Base-by-base conservation (phyloP, 148 eudicot species). In the Camellia sinensis region DNA sequence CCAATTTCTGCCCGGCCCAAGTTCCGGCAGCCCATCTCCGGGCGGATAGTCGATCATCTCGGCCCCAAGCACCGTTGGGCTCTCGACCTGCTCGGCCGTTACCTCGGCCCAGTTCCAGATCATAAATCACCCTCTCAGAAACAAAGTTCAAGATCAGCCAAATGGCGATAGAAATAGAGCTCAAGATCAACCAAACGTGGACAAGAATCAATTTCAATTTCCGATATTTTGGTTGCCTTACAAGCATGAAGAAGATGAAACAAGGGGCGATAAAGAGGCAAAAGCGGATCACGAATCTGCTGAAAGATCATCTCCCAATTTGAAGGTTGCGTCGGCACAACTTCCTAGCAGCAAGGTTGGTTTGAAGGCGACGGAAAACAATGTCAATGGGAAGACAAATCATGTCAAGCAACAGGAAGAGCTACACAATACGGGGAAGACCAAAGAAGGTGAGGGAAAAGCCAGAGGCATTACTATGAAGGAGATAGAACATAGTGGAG, bases 161-260 rank as follows among this genome's bases (percentile, higher is more conserved):
- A 80, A 81, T 4, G 85, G 80, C 1, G 37, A 29, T 29, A 29
- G 1, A 29, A 29, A 29, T 29, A 29, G 37, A 29, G 37, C 37
- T 29, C 37, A 29, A 29, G 37, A 29, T 29, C 37, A 29, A 29
- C 37, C 37, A 29, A 29, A 29, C 1, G 37, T 29, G 29, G 75
- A 81, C 4, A 78, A 17, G 19, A 77, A 76, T 8, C 83, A 79
- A n/a, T 78, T 80, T 45, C 87, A 88, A 53, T 84, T 81, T 44
- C 91, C 92, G 2, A 7, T 90, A 54, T 50, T 91, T 54, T 93
- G 94, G 91, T 44, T 90, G 79, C 97, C 94, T 44, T 83, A 57
- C 64, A 81, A 74, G 14, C 81, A 80, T 18, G 71, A 73, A 48
- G 84, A 77, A 12, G 71, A 69, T 53, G 84, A 70, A 45, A 48